Conservation (phyloP, 495 filamentous ascomycete genomes). For the Aspergillus mulundensis region DNA sequence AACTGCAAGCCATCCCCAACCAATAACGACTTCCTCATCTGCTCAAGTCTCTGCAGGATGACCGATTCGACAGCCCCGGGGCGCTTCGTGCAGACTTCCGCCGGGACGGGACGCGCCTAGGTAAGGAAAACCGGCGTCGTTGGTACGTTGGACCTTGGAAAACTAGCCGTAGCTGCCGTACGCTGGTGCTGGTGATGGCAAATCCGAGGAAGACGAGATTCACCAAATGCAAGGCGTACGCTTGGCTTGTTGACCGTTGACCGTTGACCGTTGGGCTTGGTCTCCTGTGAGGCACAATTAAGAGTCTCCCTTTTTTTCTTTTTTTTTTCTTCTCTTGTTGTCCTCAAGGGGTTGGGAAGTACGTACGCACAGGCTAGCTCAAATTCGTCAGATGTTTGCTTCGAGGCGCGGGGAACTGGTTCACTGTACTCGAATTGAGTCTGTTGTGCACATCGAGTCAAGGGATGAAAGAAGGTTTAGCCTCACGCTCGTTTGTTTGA, state of each 20-base stretch:
- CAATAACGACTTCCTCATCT: not conserved
- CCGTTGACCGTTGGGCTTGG: too few relatives aligned
- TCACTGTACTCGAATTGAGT: not conserved
- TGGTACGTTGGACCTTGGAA: not conserved
- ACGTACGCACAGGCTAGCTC: not conserved
- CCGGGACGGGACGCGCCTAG: not conserved
- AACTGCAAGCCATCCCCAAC: not conserved
- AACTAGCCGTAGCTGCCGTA: too few relatives aligned
- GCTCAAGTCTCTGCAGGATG: not conserved
- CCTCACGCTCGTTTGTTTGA: not conserved
- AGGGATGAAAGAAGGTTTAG: not conserved
- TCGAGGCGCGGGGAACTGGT: not conserved
- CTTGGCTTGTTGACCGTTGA: too few relatives aligned
- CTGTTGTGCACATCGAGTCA: not conserved
- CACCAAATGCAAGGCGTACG: too few relatives aligned
- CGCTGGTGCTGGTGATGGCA: too few relatives aligned
- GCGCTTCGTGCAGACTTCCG: not conserved
- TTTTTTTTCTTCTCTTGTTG: not conserved
- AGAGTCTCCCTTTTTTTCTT: not conserved
- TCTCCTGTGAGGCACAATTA: too few relatives aligned
- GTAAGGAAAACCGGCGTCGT: not conserved
- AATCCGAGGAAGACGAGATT: too few relatives aligned
- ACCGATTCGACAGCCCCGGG: not conserved
- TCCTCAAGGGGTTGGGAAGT: not conserved
- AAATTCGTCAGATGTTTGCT: not conserved